Percentiles rank a stretch among this genome's conserved stretches.
phyloP scores from a whole-genome alignment of 2,329 filamentous ascomycete genomes.

The Aspergillus caelatus region DNA sequence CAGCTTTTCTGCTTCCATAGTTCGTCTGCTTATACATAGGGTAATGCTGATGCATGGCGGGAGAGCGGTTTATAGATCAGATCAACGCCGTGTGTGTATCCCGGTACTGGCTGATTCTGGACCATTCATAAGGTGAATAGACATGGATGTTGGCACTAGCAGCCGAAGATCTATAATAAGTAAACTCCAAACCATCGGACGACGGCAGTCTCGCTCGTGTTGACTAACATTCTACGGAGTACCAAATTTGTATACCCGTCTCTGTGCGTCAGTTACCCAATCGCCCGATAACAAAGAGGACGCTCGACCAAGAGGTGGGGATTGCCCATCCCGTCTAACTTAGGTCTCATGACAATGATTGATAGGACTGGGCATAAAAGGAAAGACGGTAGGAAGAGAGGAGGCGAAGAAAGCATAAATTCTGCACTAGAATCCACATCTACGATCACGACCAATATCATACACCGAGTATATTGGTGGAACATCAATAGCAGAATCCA shows the following conservation, averaged over 20 bases:
- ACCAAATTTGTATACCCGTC: background rate
- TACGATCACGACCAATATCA: background rate
- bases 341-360: background rate
- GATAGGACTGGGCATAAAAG: background rate
- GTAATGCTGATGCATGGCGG: background rate
- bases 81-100: background rate
- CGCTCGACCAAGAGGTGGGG: background rate
- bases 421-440: background rate
- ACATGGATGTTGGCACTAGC: background rate
- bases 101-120: background rate
- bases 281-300: background rate
- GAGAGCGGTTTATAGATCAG: background rate
- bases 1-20: background rate
- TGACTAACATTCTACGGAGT: no score
- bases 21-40: background rate
- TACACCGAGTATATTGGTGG: background rate
- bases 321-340: background rate
- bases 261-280: background rate
- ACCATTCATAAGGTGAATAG: background rate
- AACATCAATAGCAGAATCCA: no score
- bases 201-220: no score
- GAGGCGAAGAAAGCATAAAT: background rate
- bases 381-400: accelerated
- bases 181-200: background rate
- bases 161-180: background rate